These are phyloP conservation scores for Eucalyptus sp. DNA, from an alignment of 345 rosid species.

Conservation along the genomic window DNA sequence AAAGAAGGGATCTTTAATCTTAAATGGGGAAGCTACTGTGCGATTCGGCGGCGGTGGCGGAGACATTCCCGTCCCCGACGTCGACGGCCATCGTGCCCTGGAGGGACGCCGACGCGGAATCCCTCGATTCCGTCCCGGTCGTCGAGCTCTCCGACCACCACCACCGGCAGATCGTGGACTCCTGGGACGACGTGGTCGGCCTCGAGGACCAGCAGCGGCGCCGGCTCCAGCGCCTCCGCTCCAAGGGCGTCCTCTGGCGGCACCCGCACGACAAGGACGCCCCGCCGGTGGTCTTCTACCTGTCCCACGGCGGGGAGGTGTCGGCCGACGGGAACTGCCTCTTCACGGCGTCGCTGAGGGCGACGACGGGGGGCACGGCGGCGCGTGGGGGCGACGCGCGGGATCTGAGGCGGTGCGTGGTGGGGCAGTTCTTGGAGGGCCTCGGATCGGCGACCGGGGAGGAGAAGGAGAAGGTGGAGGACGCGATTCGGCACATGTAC, in stretches of 20 bases:
- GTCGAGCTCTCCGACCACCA: slow-evolving; percentile 18
- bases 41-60: slow-evolving; percentile 63
- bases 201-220: slow-evolving; percentile 88
- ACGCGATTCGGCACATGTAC: slow-evolving; percentile 74
- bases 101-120: slow-evolving; percentile 35
- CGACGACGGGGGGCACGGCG: slow-evolving; percentile 44
- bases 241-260: slow-evolving; percentile 86
- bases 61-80: slow-evolving; percentile 49
- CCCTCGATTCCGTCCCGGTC: slow-evolving; percentile 31
- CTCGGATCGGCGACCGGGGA: slow-evolving; percentile 46
- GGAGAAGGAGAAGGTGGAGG: slow-evolving; percentile 34
- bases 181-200: slow-evolving; percentile 83
- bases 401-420: slow-evolving; percentile 22
- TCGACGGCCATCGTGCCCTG: slow-evolving; percentile 48
- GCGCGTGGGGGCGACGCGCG: slow-evolving; percentile 32
- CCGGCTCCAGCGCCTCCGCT: slow-evolving; percentile 57
- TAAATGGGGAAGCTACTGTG: slow-evolving; percentile 76
- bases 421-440: slow-evolving; percentile 59
- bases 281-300: slow-evolving; percentile 58
- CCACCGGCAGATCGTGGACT: neutral
- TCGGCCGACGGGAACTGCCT: slow-evolving; percentile 95
- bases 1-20: neutral
- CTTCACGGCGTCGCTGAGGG: slow-evolving; percentile 81
- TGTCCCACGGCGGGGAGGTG: slow-evolving; percentile 91
- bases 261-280: slow-evolving; percentile 42